Percentiles rank a stretch among this genome's conserved stretches.
Evolutionary conservation across 208 protist genomes (phyloP).

Genomic region (Crithidia mellificae): DNA sequence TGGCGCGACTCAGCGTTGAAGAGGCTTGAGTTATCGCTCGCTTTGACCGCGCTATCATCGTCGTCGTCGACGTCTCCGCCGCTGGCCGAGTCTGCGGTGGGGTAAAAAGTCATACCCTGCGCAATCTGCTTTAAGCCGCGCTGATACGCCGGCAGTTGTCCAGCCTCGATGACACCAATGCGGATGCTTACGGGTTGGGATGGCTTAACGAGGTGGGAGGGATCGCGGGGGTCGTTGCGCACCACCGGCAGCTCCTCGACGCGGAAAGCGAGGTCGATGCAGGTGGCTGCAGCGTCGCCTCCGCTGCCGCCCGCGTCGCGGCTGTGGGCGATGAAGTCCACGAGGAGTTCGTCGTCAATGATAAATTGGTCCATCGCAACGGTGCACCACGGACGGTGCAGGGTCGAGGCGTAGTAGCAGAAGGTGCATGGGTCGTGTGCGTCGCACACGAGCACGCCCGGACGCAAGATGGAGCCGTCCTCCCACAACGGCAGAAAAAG

Average conservation of each 20-base stretch:
- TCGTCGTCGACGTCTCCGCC: too few relatives aligned
- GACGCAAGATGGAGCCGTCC: constrained; percentile 8
- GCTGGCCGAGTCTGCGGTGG: background rate
- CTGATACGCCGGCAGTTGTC: constrained; percentile 8
- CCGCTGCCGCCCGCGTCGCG: background rate
- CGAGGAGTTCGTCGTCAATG: constrained; percentile 5
- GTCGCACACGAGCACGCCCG: constrained; percentile 20
- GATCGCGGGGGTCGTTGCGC: constrained; percentile 5
- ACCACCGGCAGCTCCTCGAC: constrained; percentile 26
- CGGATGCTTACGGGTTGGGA: constrained; percentile 9
- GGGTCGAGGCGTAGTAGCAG: constrained; percentile 24
- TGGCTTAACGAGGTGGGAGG: constrained; percentile 7
- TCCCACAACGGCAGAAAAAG: constrained; percentile 10
- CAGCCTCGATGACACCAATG: constrained; percentile 13
- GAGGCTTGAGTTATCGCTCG: background rate
- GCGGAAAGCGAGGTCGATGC: constrained; percentile 32
- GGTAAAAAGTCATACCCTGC: constrained; percentile 3
- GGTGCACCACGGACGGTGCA: constrained; percentile 21
- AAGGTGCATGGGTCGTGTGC: constrained; percentile 17
- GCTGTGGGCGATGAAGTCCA: constrained; percentile 15
- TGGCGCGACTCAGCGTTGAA: background rate
- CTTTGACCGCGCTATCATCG: background rate
- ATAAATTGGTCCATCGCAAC: constrained; percentile 13
- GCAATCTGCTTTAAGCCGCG: constrained; percentile 11
- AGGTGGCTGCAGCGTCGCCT: too few relatives aligned